Conservation (phyloP, 495 filamentous ascomycete genomes). For the Aspergillus bridgeri region DNA sequence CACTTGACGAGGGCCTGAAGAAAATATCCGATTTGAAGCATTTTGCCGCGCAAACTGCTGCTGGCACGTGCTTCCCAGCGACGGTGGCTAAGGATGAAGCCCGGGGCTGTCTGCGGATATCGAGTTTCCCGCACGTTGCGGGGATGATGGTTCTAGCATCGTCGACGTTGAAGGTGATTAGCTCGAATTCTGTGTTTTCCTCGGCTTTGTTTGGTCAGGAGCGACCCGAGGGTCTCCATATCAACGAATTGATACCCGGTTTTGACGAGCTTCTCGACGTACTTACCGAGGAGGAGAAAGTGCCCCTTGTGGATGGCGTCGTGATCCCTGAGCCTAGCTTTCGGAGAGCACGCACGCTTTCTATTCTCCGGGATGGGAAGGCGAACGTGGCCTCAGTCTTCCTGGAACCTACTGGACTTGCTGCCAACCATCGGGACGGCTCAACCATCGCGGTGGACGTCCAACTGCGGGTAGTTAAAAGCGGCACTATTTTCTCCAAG, state of each 20-base stretch:
- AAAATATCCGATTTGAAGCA: conserved; percentile 66
- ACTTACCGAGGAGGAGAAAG: conserved; percentile 80
- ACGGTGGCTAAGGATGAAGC: conserved; percentile 66
- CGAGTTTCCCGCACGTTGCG: conserved; percentile 94
- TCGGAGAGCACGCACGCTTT: conserved; percentile 77
- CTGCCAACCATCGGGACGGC: conserved; percentile 85
- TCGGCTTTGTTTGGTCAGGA: conserved; percentile 86
- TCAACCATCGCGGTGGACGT: conserved; percentile 88
- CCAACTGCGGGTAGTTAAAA: conserved; percentile 93
- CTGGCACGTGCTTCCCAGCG: conserved; percentile 73
- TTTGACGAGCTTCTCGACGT: conserved; percentile 80
- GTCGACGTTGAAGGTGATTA: conserved; percentile 71
- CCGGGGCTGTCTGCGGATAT: conserved; percentile 69
- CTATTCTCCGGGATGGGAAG: conserved; percentile 76
- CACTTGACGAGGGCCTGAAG: conserved; percentile 64
- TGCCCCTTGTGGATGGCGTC: conserved; percentile 84
- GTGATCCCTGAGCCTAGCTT: conserved; percentile 96
- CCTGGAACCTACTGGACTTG: conserved; percentile 73
- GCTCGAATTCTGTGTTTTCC: conserved; percentile 92
- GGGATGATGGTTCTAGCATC: conserved; percentile 90
- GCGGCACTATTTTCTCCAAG: conserved; percentile 55
- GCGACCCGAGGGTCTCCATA: conserved; percentile 72
- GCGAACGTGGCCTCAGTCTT: conserved; percentile 70
- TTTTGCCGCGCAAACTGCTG: conserved; percentile 74
- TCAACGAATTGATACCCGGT: conserved; percentile 77